Evolutionary conservation across 2,329 filamentous ascomycete genomes (phyloP).

Genomic region (Diaporthe caulivora): DNA sequence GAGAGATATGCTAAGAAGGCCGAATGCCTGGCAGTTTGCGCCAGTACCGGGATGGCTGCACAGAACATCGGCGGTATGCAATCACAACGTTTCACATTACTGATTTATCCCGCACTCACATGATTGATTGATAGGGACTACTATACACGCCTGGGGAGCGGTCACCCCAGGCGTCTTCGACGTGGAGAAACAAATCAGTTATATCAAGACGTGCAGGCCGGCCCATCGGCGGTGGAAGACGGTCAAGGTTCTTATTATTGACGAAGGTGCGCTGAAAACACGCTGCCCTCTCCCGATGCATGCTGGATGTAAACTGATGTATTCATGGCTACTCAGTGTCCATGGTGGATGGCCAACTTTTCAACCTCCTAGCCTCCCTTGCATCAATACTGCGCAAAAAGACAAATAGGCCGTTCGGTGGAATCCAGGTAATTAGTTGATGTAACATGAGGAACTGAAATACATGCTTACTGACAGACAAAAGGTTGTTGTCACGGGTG

Average conservation of each 20-base stretch:
- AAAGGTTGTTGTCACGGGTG: conserved; percentile 78
- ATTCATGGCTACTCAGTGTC: conserved; percentile 61
- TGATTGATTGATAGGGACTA: conserved; percentile 56
- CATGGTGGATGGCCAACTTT: conserved; percentile 83
- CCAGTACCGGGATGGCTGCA: conserved; percentile 80
- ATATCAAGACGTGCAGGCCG: conserved; percentile 78
- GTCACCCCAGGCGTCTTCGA: conserved; percentile 80
- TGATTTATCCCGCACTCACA: not conserved
- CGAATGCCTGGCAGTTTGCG: conserved; percentile 78
- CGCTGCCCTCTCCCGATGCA: no score
- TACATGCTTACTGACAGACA: not conserved
- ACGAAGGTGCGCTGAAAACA: conserved; percentile 60
- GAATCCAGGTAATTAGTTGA: conserved; percentile 62
- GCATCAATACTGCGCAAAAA: conserved; percentile 72
- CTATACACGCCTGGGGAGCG: conserved; percentile 79
- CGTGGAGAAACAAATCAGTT: conserved; percentile 77
- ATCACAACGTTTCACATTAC: fast-evolving
- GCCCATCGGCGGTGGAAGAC: conserved; percentile 77
- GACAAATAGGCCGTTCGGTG: conserved; percentile 79
- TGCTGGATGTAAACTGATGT: no score
- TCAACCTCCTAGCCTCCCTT: conserved; percentile 80
- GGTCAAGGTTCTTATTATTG: conserved; percentile 78
- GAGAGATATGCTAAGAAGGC: conserved; percentile 72
- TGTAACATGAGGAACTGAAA: fast-evolving
- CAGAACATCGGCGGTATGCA: conserved; percentile 76